These are phyloP conservation scores for Penicillium sp. DNA, from an alignment of 2,329 filamentous ascomycete genomes.

Conservation along the genomic window DNA sequence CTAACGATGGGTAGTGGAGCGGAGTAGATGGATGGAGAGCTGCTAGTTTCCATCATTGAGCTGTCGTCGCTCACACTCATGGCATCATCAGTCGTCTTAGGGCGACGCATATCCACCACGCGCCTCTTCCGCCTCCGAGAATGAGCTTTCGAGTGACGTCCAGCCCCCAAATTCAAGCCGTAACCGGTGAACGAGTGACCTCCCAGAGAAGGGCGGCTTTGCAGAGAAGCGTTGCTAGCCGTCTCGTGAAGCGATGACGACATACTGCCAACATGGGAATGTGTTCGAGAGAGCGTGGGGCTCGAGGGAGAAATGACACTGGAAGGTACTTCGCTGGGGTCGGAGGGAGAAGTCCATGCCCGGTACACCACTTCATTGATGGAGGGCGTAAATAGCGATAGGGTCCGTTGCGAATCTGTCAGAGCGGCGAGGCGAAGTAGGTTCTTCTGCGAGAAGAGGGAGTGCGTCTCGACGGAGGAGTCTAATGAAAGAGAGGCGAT, in stretches of 20 bases:
- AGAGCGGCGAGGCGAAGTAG: slow-evolving; percentile 75
- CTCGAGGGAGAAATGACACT: slow-evolving; percentile 41
- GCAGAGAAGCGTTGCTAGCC: slow-evolving; percentile 60
- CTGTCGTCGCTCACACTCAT: slow-evolving; percentile 44
- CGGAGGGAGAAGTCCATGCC: slow-evolving; percentile 78
- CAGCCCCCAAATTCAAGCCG: slow-evolving; percentile 38
- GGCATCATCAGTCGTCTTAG: slow-evolving; percentile 39
- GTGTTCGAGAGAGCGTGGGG: slow-evolving; percentile 56
- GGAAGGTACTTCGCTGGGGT: slow-evolving; percentile 57
- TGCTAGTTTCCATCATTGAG: slow-evolving; percentile 38
- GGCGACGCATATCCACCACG: slow-evolving; percentile 45
- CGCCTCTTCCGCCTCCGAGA: slow-evolving; percentile 46
- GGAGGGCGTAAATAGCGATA: slow-evolving; percentile 87
- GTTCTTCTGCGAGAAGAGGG: slow-evolving; percentile 93
- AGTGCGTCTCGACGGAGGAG: slow-evolving; percentile 73
- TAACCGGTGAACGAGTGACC: slow-evolving; percentile 37
- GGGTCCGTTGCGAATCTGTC: slow-evolving; percentile 80
- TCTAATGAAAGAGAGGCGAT: slow-evolving; percentile 75
- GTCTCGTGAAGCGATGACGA: slow-evolving; percentile 68
- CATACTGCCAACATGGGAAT: slow-evolving; percentile 61
- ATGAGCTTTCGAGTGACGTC: slow-evolving; percentile 44
- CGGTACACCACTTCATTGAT: slow-evolving; percentile 87
- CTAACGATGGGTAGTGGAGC: slow-evolving; percentile 56
- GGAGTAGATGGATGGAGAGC: slow-evolving; percentile 48
- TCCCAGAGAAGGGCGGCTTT: slow-evolving; percentile 51